Base-by-base conservation (phyloP, 257 asterid species). In the Przewalskia tangutica region DNA sequence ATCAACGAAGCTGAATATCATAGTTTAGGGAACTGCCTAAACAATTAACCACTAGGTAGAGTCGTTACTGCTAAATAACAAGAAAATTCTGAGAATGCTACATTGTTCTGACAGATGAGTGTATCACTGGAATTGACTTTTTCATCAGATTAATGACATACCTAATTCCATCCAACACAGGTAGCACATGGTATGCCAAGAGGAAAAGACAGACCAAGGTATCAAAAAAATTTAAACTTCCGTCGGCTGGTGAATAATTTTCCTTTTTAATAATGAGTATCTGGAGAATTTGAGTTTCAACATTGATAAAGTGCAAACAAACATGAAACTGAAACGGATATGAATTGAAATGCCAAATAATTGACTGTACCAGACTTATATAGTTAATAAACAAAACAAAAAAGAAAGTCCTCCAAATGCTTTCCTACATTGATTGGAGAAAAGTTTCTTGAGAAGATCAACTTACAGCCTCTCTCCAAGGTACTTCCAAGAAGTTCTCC, bases 381-480 rank as follows among this genome's bases (percentile, higher is more conserved):
- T 44, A 27, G 32, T 27, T 3, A 17, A 73, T 44, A 17, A 32
- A 78, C 32, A 82, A 18, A 55, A 81, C 18, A 60, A 23, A 51
- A 70, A 71, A 23, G 50, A 18, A 50, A 36, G 40, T 56, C 32
- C 68, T 3, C 8, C 18, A 34, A 48, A 12, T 32, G 82, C 58
- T 60, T 32, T 48, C 67, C 54, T n/a, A 84, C 14, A 17, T 60
- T 73, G 23, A 50, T 23, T 14, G 44, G 60, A 56, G 54, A 14
- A 79, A 34, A 32, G 44, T 17, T 11, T 46, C 66, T 65, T 23
- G 79, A 73, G 18, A 20, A 20, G 23, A 53, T 36, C 82, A 86
- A 91, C 98, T 89, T 91, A 95, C 99, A 95, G 92, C 79, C 97
- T 93, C 87, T 90, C 97, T 84, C 97, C 98, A 70, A 95, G 88